A percentile compares a stretch with the other conserved stretches of the same genome.
These are phyloP conservation scores for Dipteronia sinensis DNA, from an alignment of 345 rosid genomes.

Conservation along the genomic window DNA sequence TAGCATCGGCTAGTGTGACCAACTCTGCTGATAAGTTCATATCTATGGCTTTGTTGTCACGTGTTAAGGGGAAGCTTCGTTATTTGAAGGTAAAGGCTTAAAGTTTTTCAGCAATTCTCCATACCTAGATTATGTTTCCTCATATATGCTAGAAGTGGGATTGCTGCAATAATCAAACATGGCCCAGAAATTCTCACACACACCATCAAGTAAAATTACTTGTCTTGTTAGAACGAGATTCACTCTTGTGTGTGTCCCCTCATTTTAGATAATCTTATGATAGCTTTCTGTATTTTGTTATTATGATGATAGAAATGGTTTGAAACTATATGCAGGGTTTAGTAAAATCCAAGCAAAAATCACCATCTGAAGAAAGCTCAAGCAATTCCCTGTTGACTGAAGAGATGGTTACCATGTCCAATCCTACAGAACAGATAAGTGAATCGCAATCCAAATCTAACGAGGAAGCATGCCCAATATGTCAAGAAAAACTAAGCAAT, in stretches of 20 bases:
- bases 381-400: constrained; percentile 40
- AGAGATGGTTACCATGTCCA: constrained; percentile 33
- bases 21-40: constrained; percentile 80
- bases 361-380: constrained; percentile 39
- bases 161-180: not conserved
- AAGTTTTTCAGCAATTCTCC: not conserved
- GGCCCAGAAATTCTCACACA: not conserved
- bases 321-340: constrained; percentile 58
- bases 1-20: constrained; percentile 71
- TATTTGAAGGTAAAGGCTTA: constrained; percentile 70
- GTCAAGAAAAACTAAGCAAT: constrained; percentile 74
- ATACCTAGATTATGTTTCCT: not conserved
- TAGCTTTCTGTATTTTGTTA: not conserved
- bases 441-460: constrained; percentile 40
- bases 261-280: not conserved
- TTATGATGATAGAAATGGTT: not conserved
- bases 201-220: not conserved
- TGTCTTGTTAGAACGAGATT: not conserved
- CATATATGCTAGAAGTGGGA: not conserved
- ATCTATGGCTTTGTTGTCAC: constrained; percentile 58
- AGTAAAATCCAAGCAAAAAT: constrained; percentile 61
- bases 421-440: constrained; percentile 38
- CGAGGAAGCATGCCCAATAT: constrained; percentile 87
- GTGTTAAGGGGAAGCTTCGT: constrained; percentile 81
- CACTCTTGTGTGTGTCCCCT: not conserved